Base-by-base conservation (phyloP, 192 early-diverging fungal genomes). In the Glomus cerebriforme region DNA sequence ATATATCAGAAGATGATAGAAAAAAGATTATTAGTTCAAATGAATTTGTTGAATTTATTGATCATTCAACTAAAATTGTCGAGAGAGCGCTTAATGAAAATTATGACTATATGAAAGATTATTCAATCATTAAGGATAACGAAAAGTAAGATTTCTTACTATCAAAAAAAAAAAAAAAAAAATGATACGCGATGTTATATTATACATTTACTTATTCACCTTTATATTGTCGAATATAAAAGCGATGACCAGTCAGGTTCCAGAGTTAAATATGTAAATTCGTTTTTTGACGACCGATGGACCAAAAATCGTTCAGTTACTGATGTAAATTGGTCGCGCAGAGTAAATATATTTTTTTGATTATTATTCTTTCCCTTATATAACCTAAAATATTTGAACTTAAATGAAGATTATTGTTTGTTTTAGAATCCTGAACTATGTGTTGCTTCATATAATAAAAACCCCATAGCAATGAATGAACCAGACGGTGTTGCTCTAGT, bases 61-160 rank as follows among this genome's bases (percentile, higher is more conserved):
- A 98, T 58, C 83, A 86, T 47, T 93, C 95, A 35, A 89, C 96
- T 17, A 96, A 94, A 82, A 82, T 98, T 75, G 83, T 99, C 75
- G 97, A 98, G 82, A 84, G 96, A 34, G 96, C 94, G 26, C 83
- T 99, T 85, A 92, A 92, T 80, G 91, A 95, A 68, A 86, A 87
- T 70, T 98, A 96, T 80, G 97, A 99, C 84, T 91, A 93, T 79
- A 91, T 99, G 90, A 92, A 90, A 59, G 97, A 99, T 88, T 99
- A 99, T 87, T 93, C 91, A 81, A 85, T 93, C 35, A 88, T 87
- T 9, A 63, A 84, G 15, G 88, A 90, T 54, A 80, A 83, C 24
- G 87, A 86, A 39, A 83, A 81, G 91, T 91, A 83, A 84, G 80
- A 49, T 2, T 64, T 5, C 24, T 24, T 22, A 26, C 49, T n/a